Percentiles rank a stretch among this genome's conserved stretches.
Evolutionary conservation across 371 early-diverging fungal genomes (phyloP).

Genomic region (Zopfochytrium polystomum): DNA sequence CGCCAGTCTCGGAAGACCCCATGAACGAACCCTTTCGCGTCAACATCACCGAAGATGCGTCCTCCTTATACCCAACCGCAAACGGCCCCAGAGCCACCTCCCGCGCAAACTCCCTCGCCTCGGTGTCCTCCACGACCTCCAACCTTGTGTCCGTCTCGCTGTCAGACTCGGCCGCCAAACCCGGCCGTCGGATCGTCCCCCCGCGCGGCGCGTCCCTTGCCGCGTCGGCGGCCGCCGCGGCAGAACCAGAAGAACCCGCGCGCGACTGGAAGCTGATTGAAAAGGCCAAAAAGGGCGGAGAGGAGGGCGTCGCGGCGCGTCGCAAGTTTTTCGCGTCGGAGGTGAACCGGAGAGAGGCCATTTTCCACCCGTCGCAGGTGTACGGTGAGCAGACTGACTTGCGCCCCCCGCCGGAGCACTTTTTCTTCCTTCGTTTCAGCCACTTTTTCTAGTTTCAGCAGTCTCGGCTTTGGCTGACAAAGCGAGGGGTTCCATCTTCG

Average conservation of each 20-base stretch:
- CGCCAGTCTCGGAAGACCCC: neutral
- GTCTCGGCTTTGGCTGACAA: too few species aligned
- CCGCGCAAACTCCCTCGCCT: constrained; percentile 1
- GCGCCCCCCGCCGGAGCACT: neutral
- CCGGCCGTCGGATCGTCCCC: too few species aligned
- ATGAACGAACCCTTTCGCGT: constrained; percentile 15
- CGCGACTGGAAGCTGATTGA: constrained; percentile 19
- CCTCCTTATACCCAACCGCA: constrained; percentile 4
- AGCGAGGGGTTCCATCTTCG: too few species aligned
- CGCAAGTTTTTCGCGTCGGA: constrained; percentile 17
- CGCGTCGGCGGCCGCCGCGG: neutral
- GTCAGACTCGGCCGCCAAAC: too few species aligned
- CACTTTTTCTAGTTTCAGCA: too few species aligned
- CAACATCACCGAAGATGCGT: constrained; percentile 11
- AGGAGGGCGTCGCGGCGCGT: constrained; percentile 23
- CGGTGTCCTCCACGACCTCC: neutral
- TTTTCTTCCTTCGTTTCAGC: too few species aligned
- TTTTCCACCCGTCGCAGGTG: constrained; percentile 19
- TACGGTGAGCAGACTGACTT: constrained; percentile 8
- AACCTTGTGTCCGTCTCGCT: constrained; percentile 2
- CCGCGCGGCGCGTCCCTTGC: too few species aligned
- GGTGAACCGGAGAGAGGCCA: constrained; percentile 18
- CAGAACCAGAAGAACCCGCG: constrained; percentile 1
- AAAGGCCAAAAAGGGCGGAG: constrained; percentile 17
- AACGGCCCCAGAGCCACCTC: neutral